Conservation (phyloP, 306 rosid genomes). For the Crotalaria pallida region DNA sequence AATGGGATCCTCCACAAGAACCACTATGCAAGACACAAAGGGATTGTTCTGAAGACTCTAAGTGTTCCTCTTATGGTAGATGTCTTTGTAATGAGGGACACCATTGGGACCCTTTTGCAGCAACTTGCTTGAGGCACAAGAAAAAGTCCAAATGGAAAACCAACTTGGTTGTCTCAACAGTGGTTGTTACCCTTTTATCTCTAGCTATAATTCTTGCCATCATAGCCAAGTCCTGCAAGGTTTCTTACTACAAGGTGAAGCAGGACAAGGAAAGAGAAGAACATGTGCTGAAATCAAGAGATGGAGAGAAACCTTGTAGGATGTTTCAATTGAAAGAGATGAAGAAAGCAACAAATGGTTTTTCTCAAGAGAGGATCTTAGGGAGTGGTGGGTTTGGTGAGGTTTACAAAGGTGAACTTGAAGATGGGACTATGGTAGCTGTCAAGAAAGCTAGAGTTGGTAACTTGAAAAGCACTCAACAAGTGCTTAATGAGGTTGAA, state of each 20-base stretch:
- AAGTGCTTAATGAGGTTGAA: constrained; percentile 83
- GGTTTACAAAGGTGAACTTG: constrained; percentile 80
- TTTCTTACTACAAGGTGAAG: constrained; percentile 30
- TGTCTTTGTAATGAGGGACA: constrained; percentile 63
- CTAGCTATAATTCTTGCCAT: constrained; percentile 37
- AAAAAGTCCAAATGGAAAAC: constrained; percentile 35
- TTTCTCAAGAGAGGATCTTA: constrained; percentile 51
- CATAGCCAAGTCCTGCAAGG: constrained; percentile 36
- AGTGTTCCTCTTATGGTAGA: constrained; percentile 35
- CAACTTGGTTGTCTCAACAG: constrained; percentile 38
- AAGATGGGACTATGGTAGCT: constrained; percentile 74
- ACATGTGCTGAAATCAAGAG: constrained; percentile 40
- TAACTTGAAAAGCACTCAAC: constrained; percentile 82
- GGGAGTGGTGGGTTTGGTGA: constrained; percentile 95
- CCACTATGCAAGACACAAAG: constrained; percentile 58
- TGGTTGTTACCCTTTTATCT: constrained; percentile 38
- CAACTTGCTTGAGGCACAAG: constrained; percentile 47
- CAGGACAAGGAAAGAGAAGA: constrained; percentile 54
- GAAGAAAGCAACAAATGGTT: constrained; percentile 74
- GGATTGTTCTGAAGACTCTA: constrained; percentile 58
- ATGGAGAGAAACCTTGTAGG: constrained; percentile 51
- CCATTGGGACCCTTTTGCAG: constrained; percentile 59
- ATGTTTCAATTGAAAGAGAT: constrained; percentile 71
- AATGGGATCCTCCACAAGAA: constrained; percentile 74
- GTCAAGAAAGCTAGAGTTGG: constrained; percentile 90